phyloP scores from a whole-genome alignment of 2,329 filamentous ascomycete species.

The Diaporthe citriasiana region DNA sequence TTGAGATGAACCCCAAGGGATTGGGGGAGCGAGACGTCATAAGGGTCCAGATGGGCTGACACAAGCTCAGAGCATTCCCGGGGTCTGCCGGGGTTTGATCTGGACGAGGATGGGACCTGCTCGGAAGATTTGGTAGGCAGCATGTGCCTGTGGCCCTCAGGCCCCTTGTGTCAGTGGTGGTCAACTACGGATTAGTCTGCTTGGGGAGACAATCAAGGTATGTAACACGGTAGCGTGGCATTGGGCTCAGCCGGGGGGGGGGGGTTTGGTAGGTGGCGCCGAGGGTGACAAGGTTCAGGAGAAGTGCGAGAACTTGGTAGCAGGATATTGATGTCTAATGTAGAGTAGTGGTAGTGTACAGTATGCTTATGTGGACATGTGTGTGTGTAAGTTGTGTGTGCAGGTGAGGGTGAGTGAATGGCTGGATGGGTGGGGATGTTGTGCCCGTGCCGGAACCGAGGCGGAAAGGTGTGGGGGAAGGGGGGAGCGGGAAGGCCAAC shows the following conservation, averaged over 20 bases:
- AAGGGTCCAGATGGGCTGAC: conserved; percentile 33
- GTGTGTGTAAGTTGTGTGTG: background rate
- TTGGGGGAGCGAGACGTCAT: conserved; percentile 28
- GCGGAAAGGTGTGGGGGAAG: background rate
- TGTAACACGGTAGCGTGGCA: background rate
- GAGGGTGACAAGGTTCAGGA: conserved; percentile 19
- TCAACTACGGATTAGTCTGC: no score
- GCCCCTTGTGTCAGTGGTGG: background rate
- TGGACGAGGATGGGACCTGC: conserved; percentile 12
- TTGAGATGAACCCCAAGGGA: conserved; percentile 21
- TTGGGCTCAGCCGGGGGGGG: background rate
- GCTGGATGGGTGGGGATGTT: background rate
- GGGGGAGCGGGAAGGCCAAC: background rate
- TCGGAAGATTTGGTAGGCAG: conserved; percentile 1
- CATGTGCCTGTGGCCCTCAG: background rate
- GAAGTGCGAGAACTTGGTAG: conserved; percentile 21
- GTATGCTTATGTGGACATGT: background rate
- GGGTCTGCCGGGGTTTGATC: conserved; percentile 27
- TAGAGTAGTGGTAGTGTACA: background rate
- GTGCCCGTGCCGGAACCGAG: background rate
- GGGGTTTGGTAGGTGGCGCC: background rate
- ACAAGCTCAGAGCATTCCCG: conserved; percentile 7
- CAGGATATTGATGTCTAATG: background rate
- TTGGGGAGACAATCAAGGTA: background rate
- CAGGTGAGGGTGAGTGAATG: background rate